Evolutionary conservation across 2,329 filamentous ascomycete genomes (phyloP).

Genomic region (Fusarium cicatricum): DNA sequence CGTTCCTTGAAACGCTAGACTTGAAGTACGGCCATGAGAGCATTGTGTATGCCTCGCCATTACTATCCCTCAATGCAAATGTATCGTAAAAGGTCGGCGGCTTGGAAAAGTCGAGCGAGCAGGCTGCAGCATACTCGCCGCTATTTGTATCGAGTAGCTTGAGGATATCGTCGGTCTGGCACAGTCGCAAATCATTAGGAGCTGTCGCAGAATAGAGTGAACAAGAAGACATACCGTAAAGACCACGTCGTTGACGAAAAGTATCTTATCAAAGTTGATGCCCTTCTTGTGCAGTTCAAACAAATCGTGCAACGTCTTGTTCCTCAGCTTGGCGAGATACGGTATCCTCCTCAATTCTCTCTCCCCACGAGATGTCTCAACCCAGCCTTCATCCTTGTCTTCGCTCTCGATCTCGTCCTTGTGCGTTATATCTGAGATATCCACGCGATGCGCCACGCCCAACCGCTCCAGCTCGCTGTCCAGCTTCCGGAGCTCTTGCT

Average conservation of each 20-base stretch:
- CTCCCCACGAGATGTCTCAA: constrained; percentile 62
- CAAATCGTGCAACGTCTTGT: constrained; percentile 68
- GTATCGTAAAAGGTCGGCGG: constrained; percentile 68
- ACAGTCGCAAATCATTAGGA: constrained; percentile 3
- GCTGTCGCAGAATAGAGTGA: neutral
- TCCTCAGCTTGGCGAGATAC: constrained; percentile 71
- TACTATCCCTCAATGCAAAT: constrained; percentile 65
- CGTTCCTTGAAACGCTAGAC: constrained; percentile 58
- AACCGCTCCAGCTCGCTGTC: constrained; percentile 61
- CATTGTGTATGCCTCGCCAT: constrained; percentile 60
- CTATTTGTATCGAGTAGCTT: constrained; percentile 64
- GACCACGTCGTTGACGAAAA: constrained; percentile 71
- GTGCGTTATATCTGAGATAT: constrained; percentile 67
- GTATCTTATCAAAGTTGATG: constrained; percentile 62
- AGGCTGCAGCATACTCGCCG: constrained; percentile 68
- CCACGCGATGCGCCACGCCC: constrained; percentile 63
- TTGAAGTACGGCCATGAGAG: constrained; percentile 68
- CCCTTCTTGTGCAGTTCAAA: constrained; percentile 59
- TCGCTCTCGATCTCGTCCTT: constrained; percentile 59
- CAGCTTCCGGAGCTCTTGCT: constrained; percentile 65
- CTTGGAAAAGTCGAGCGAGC: constrained; percentile 66
- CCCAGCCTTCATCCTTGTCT: constrained; percentile 65
- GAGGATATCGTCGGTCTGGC: constrained; percentile 62
- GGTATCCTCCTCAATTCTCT: constrained; percentile 72
- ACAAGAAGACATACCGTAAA: constrained; percentile 58